These are phyloP conservation scores for Avena atlantica DNA, from an alignment of 176 grass and related monocot genomes.

Conservation along the genomic window DNA sequence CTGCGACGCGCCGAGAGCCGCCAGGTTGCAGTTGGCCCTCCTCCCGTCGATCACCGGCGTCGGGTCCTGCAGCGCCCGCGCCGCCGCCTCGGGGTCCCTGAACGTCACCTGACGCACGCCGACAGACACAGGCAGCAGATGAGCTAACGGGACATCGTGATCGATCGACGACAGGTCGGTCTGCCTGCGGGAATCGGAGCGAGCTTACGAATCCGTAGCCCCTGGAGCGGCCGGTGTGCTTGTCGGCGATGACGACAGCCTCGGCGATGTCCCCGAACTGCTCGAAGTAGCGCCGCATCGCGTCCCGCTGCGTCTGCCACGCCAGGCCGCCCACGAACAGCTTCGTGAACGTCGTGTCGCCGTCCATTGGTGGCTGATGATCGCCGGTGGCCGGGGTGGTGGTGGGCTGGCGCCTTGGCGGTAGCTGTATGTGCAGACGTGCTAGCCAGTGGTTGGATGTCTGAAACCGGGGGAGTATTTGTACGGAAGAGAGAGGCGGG, in stretches of 20 bases:
- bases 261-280: slow-evolving; percentile 64
- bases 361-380: slow-evolving; percentile 31
- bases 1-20: slow-evolving; percentile 47
- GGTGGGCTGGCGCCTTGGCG: neutral
- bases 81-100: slow-evolving; percentile 48
- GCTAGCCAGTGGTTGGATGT: slow-evolving; percentile 21
- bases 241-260: slow-evolving; percentile 71
- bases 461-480: slow-evolving; percentile 26
- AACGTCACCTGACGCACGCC: slow-evolving; percentile 55
- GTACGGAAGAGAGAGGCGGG: slow-evolving; percentile 26
- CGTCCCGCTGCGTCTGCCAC: slow-evolving; percentile 64
- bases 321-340: slow-evolving; percentile 64
- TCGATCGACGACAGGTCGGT: neutral
- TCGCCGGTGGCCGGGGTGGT: neutral
- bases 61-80: slow-evolving; percentile 61
- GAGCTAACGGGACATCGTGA: neutral
- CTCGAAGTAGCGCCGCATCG: slow-evolving; percentile 58
- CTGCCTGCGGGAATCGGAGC: neutral
- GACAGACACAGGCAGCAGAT: neutral
- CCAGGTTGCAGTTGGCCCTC: slow-evolving; percentile 66
- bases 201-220: slow-evolving; percentile 67
- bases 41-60: slow-evolving; percentile 66
- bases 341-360: slow-evolving; percentile 67
- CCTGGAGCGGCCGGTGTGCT: slow-evolving; percentile 69
- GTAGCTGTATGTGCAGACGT: neutral